Evolutionary conservation across 2,329 filamentous ascomycete genomes (phyloP), one percentile per base, ranked within the genome.

Genomic region (Fusarium nygamai): DNA sequence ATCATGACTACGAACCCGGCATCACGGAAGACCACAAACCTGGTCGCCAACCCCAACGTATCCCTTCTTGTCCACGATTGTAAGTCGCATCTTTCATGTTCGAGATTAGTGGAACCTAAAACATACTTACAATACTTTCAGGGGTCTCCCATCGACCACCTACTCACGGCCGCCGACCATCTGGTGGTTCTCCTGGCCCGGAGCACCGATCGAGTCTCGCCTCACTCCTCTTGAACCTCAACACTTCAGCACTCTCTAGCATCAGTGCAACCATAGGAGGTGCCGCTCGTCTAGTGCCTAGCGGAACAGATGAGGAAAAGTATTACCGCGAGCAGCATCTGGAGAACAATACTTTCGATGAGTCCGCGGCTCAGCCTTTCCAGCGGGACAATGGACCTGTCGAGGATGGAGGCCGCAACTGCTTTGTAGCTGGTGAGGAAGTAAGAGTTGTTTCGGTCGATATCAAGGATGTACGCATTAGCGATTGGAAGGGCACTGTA

Each of bases 11-110:
- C 93, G 51, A 94, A 94, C 77, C 91, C 92, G 2, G 89, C 91
- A 64, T 94, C 92, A 41, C 92, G 91, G 77, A 96, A 96, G 85
- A 94, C 91, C 36, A 89, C 91, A 77, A 98, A 98, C 82, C 90
- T 98, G 19, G 84, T 92, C 71, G 87, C 89, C 41, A 99, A 99
- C 81, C 93, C 95, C 2, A 92, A 93, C 74, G 95, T 99, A 72
- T 97, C 94, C 7, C 88, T 98, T 19, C 90, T 98, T n/a, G 96
- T 98, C 12, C 96, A 99, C 84, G 96, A 98, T 85, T 99, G 89
- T 89, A 81, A 74, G 82, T 73, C 31, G 16, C 24, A 36, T 58
- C 29, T 31, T 33, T 33, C 48, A 24, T 31, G 29, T 27, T 54
- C 39, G n/a, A 50, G 12, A 19, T 24, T 39, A 8, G 8, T 20